Conservation (phyloP, 495 filamentous ascomycete genomes). For the Cairneyella variabilis region DNA sequence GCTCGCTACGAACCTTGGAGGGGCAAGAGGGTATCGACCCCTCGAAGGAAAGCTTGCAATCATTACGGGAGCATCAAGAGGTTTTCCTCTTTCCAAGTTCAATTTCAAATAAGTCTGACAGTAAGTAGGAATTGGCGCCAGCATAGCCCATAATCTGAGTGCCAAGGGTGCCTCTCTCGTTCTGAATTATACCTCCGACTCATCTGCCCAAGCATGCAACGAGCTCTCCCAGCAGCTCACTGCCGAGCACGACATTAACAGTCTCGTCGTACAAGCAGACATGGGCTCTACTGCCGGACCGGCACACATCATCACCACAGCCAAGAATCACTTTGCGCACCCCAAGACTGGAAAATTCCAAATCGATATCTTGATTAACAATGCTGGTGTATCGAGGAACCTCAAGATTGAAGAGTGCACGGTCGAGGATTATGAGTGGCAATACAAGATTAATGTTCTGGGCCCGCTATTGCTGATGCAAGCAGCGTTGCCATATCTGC, state of each 20-base stretch:
- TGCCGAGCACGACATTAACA: constrained; percentile 33
- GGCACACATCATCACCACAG: constrained; percentile 31
- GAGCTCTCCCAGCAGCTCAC: constrained; percentile 33
- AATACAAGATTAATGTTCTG: constrained; percentile 81
- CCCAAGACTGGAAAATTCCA: constrained; percentile 42
- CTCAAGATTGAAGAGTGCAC: constrained; percentile 53
- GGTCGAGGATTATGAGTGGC: constrained; percentile 59
- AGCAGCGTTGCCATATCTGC: constrained; percentile 65
- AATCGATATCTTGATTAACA: constrained; percentile 88
- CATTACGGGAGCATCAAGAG: constrained; percentile 73
- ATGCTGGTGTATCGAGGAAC: constrained; percentile 70
- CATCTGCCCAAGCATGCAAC: constrained; percentile 37
- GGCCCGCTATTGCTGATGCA: constrained; percentile 79
- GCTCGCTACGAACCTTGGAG: constrained; percentile 20
- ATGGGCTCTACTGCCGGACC: constrained; percentile 36
- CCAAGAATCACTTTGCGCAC: constrained; percentile 28
- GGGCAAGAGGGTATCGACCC: constrained; percentile 22
- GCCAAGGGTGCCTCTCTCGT: constrained; percentile 67
- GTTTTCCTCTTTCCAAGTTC: constrained; percentile 34
- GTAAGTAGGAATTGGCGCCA: constrained; percentile 74
- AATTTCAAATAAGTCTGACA: constrained; percentile 4
- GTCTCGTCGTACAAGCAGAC: constrained; percentile 40
- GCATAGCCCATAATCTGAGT: constrained; percentile 76
- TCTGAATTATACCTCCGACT: constrained; percentile 67
- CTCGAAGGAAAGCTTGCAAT: constrained; percentile 70